Evolutionary conservation across 1,139 yeast species (phyloP).

Genomic region (Pichia sp.): DNA sequence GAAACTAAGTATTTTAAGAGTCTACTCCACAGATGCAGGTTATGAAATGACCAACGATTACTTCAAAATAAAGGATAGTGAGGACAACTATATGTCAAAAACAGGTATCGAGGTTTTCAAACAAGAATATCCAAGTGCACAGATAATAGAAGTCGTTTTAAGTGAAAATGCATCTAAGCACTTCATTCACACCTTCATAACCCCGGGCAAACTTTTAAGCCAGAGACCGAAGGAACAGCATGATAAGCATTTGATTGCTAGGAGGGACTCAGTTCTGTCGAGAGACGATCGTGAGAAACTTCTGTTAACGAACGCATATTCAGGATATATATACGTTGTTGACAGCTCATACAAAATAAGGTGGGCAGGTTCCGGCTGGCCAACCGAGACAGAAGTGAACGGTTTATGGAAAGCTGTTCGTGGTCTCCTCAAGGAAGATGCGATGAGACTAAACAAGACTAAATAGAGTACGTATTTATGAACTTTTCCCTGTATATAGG

Average conservation of each 20-base stretch:
- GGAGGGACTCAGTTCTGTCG: conserved; percentile 56
- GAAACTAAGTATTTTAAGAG: conserved; percentile 59
- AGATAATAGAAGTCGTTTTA: conserved; percentile 68
- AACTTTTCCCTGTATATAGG: background rate
- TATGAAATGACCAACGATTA: conserved; percentile 62
- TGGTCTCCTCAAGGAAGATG: conserved; percentile 39
- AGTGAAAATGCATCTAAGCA: conserved; percentile 72
- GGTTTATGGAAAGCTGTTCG: conserved; percentile 63
- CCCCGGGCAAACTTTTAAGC: conserved; percentile 25
- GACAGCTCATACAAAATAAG: conserved; percentile 72
- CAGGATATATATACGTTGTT: conserved; percentile 79
- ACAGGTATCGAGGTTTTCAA: conserved; percentile 33
- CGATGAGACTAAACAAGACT: conserved; percentile 10
- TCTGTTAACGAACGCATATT: conserved; percentile 66
- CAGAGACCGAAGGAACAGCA: conserved; percentile 46
- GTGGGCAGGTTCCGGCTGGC: conserved; percentile 90
- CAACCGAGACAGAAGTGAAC: conserved; percentile 58
- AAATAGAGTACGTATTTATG: background rate
- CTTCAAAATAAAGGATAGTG: conserved; percentile 41
- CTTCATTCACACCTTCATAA: conserved; percentile 47
- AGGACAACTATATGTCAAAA: conserved; percentile 37
- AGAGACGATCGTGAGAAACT: conserved; percentile 54
- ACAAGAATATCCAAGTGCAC: conserved; percentile 47
- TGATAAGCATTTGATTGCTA: conserved; percentile 57
- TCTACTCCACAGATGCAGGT: conserved; percentile 69